These are phyloP conservation scores for Albifimbria verrucaria DNA, from an alignment of 2,329 filamentous ascomycete genomes.

Conservation along the genomic window DNA sequence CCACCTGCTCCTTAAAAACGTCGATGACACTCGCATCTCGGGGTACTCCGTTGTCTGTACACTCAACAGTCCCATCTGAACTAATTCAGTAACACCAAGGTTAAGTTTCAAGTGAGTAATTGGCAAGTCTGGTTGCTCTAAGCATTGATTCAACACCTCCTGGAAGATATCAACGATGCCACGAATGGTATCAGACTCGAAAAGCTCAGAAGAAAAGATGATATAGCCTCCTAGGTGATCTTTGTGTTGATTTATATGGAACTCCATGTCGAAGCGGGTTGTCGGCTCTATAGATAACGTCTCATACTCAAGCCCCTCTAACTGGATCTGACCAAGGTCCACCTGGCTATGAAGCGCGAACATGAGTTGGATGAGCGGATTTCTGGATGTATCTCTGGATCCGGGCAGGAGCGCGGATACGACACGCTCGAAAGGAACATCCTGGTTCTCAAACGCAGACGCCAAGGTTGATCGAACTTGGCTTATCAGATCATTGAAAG, in stretches of 20 bases:
- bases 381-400: conserved; percentile 3
- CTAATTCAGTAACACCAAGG: neutral
- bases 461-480: conserved; percentile 8
- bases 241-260: conserved; percentile 9
- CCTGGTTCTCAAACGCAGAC: conserved; percentile 12
- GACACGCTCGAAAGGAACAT: conserved; percentile 13
- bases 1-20: conserved; percentile 4
- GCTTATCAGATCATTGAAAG: conserved; percentile 9
- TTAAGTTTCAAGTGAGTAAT: neutral
- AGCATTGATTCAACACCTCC: neutral
- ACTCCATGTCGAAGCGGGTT: conserved; percentile 12
- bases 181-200: neutral
- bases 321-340: neutral
- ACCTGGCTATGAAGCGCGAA: conserved; percentile 9
- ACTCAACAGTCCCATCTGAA: conserved; percentile 4
- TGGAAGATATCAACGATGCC: neutral
- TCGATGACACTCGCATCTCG: conserved; percentile 8
- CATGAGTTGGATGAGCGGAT: conserved; percentile 9
- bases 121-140: neutral
- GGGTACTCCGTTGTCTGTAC: conserved; percentile 4
- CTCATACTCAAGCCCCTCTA: conserved; percentile 7
- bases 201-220: conserved; percentile 10
- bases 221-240: conserved; percentile 2
- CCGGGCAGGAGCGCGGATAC: conserved; percentile 4
- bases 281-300: neutral